Base-by-base conservation (phyloP, 352 stramenopile genomes). In the Pythium phragmitis region DNA sequence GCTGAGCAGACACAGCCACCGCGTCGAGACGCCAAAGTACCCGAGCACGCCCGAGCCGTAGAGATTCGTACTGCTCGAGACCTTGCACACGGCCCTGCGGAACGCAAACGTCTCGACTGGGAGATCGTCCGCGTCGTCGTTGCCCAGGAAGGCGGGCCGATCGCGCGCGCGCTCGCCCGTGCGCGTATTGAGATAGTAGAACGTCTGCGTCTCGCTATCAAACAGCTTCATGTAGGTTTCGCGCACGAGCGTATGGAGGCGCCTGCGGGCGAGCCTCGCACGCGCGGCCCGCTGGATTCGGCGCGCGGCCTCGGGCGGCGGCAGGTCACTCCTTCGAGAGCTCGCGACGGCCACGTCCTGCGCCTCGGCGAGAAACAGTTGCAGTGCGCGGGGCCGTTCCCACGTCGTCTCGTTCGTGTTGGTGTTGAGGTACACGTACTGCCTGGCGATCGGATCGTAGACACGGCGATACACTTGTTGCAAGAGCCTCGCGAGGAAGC, bases 191-290 rank as follows among this genome's bases (percentile, higher is more conserved):
- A 88, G 63, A 60, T 91, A 91, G 68, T 85, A 91, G 48, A 87
- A 91, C 6, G 75, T 80, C 47, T 73, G 59, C 9, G 67, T 81
- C 4, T 69, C 49, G 0, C 48, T 16, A 42, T 89, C 74, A 52
- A 89, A 87, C 12, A 91, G 79, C 72, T 89, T 89, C 81, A 91
- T 91, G 73, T 88, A 91, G 57, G 72, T 80, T 50, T 91, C 81
- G 9, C 76, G 75, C 6, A 91, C 69, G 33, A 89, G 65, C 37
- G 63, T 53, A 5, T 77, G 70, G 21, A 91, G 75, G 1, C 63
- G 56, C 12, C 59, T 65, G 37, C 66, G 64, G 11, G 81, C 81
- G 0, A 89, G 46, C 36, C 76, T 77, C 13, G 70, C 73, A 7
- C 81, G 69, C 3, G 45, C 73, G 2, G 73, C 37, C 4, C 81